Evolutionary conservation across 1,284 basidiomycete species (phyloP).

Genomic region (Ustilago curta): DNA sequence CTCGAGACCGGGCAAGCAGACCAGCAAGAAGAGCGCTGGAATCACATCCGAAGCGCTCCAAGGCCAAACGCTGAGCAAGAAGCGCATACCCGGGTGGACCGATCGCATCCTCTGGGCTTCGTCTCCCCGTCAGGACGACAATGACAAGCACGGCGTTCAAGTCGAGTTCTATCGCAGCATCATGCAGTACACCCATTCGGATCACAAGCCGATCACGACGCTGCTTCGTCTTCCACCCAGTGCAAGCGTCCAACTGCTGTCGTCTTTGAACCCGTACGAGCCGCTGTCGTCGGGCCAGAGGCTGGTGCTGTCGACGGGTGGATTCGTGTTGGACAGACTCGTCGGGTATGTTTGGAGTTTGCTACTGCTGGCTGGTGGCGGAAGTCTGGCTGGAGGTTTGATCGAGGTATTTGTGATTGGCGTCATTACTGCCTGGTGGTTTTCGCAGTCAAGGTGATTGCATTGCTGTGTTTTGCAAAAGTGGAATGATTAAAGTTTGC

Average conservation of each 20-base stretch:
- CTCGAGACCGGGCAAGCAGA: slow-evolving; percentile 28
- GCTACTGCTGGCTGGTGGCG: slow-evolving; percentile 79
- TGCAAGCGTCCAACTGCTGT: slow-evolving; percentile 72
- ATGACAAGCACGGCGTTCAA: slow-evolving; percentile 44
- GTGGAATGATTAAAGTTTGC: slow-evolving; percentile 33
- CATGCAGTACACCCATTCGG: slow-evolving; percentile 66
- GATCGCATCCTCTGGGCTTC: slow-evolving; percentile 87
- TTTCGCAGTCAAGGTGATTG: slow-evolving; percentile 27
- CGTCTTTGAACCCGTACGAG: slow-evolving; percentile 70
- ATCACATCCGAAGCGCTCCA: slow-evolving; percentile 39
- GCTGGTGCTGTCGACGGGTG: slow-evolving; percentile 69
- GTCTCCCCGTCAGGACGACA: slow-evolving; percentile 22
- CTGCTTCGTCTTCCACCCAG: slow-evolving; percentile 67
- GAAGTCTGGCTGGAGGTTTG: slow-evolving; percentile 71
- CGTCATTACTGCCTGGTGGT: slow-evolving; percentile 54
- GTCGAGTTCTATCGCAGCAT: slow-evolving; percentile 67
- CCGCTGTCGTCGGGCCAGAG: slow-evolving; percentile 25
- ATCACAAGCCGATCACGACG: slow-evolving; percentile 69
- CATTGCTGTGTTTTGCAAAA: neutral
- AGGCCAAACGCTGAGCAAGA: slow-evolving; percentile 72
- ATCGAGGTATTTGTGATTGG: slow-evolving; percentile 55
- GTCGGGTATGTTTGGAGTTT: slow-evolving; percentile 82
- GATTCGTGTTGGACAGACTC: slow-evolving; percentile 77
- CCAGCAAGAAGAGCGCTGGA: slow-evolving; percentile 40
- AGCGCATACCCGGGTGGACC: slow-evolving; percentile 90